Base-by-base conservation (phyloP, 352 stramenopile genomes). In the Phytophthora quininea region DNA sequence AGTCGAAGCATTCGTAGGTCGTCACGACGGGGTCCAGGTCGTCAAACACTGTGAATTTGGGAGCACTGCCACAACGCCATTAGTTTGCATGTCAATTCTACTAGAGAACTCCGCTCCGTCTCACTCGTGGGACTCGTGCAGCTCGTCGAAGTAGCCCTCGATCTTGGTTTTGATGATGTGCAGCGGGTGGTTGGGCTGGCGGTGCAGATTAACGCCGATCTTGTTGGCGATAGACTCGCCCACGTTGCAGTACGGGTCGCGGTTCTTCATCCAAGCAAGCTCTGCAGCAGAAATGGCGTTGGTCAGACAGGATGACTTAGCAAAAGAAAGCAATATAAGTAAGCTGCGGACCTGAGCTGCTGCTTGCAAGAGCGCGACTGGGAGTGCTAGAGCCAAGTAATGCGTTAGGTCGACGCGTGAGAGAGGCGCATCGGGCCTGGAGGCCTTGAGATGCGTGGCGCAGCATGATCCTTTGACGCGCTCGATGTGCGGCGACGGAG, bases 121-220 rank as follows among this genome's bases (percentile, higher is more conserved):
- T 37, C 51, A 91, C 84, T 79, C 79, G 47, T 93, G 64, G n/a
- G 75, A 65, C 29, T 58, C 40, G 51, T 93, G 84, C 50, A 93
- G 69, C n/a, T 82, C 64, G 48, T 94, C 76, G 68, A 97, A 98
- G 75, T 97, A 98, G 31, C 71, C 56, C 62, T 97, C 90, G 69
- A 98, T 97, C 74, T 91, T 97, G 58, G 82, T 91, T 74, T 97
- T 97, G 67, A 98, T 97, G 63, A 97, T 98, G 67, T 96, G 89
- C 54, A 98, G 76, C 57, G 92, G 92, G 70, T 98, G 92, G 62
- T 96, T 81, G 43, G 79, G 76, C 70, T 91, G 70, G 27, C 73
- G 77, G 74, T 98, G 92, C 62, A 98, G 57, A 60, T 97, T 97
- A 40, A 83, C 73, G 38, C 92, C 92, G 51, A 98, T 95, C 67